phyloP scores from a whole-genome alignment of 352 stramenopile genomes.

The Phytopythium vexans region DNA sequence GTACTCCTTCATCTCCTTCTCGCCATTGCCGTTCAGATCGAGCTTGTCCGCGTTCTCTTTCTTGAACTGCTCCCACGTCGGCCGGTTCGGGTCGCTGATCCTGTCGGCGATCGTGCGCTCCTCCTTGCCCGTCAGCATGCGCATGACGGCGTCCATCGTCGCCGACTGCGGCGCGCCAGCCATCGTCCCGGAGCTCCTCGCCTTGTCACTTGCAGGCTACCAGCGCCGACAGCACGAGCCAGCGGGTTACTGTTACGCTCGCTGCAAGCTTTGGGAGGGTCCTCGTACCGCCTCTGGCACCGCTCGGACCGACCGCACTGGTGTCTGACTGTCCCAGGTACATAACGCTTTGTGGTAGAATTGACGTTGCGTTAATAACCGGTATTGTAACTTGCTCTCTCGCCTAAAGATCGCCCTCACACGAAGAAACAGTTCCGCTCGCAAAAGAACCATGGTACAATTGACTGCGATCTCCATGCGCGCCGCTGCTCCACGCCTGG shows the following conservation, averaged over 20 bases:
- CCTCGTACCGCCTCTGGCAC: constrained; percentile 26
- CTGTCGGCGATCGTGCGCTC: constrained; percentile 93
- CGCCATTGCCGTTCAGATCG: constrained; percentile 79
- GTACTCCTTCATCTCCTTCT: constrained; percentile 95
- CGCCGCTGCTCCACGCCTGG: no score
- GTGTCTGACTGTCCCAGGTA: no score
- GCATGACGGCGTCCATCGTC: constrained; percentile 94
- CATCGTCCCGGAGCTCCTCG: constrained; percentile 17
- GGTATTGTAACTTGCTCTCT: no score
- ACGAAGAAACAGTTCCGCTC: constrained; percentile 2
- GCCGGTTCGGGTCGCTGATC: constrained; percentile 91
- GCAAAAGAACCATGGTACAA: no score
- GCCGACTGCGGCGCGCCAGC: constrained; percentile 37
- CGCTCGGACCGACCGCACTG: constrained; percentile 47
- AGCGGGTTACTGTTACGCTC: background rate
- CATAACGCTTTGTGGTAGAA: no score
- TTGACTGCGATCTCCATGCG: no score
- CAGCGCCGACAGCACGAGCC: background rate
- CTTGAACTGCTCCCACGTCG: constrained; percentile 97
- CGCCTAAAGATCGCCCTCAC: no score
- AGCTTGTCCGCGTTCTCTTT: constrained; percentile 95
- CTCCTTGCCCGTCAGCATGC: constrained; percentile 91
- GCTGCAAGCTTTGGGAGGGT: background rate
- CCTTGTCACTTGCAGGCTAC: constrained; percentile 9
- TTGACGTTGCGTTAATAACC: no score